Evolutionary conservation across 116 monocot species (phyloP), one percentile per base, ranked within the genome.

Genomic region (Zostera marina): DNA sequence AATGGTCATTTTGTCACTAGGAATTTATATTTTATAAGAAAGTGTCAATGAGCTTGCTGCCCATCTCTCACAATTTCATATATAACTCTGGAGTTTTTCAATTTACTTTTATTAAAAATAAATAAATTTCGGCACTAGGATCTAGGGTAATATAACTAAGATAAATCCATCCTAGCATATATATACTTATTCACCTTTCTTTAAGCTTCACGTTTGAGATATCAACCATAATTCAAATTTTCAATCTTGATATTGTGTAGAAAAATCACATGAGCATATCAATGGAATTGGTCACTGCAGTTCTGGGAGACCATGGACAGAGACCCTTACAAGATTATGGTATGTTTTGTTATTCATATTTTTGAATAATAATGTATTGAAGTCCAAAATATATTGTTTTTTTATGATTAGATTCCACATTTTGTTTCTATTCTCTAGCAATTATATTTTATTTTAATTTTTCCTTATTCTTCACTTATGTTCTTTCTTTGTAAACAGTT

Each of bases 231-330:
- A 13, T 53, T 15, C 38, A 14, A 58, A 42, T 58, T 42, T 58
- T 42, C 38, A 26, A n/a, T 10, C 16, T 13, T 58, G 20, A 11
- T 42, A 0, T n/a, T 61, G 44, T 24, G 9, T 61, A 98, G 98
- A 69, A 87, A 78, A 90, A 83, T 47, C 70, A 59, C 13, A 77
- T 86, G 19, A 77, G 87, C 55, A 87, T 99, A 63, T 90, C 98
- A 60, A 99, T 87, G 98, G 98, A 99, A 61, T 69, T 99, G 59
- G 98, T 99, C 10, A 99, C 98, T 65, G 91, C 98, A 63, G 90
- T 86, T 76, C 68, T 99, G 49, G 98, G 98, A 55, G 98, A 99
- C 55, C 98, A 99, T 73, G 98, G 98, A 47, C 98, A 99, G 69
- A 77, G 98, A 22, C 98, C 91, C 0, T 72, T 83, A 24, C 87